Evolutionary conservation across 2,329 filamentous ascomycete genomes (phyloP).

Genomic region (Ophiostoma populinum): DNA sequence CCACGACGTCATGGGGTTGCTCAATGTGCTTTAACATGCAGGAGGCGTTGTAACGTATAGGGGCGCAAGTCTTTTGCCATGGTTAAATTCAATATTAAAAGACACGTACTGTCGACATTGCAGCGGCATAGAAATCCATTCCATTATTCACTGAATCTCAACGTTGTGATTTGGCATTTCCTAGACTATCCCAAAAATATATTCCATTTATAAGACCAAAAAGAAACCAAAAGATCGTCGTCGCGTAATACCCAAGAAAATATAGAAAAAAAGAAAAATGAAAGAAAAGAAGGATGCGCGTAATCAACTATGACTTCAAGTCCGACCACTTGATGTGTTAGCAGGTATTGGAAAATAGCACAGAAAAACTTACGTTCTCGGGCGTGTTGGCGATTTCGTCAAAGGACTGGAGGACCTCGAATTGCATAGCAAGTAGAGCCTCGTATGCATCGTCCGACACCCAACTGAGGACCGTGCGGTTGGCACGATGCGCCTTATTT

Average conservation of each 20-base stretch:
- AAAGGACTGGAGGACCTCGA: conserved; percentile 60
- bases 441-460: conserved; percentile 60
- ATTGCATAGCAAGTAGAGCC: conserved; percentile 61
- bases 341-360: neutral
- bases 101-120: no score
- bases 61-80: no score
- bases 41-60: no score
- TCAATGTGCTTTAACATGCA: no score
- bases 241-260: no score
- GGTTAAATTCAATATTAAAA: no score
- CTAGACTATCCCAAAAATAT: no score
- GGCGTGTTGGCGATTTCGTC: conserved; percentile 59
- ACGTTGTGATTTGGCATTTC: no score
- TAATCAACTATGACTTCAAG: neutral
- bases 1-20: no score
- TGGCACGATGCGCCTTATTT: conserved; percentile 61
- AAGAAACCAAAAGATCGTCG: conserved; percentile 1
- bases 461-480: conserved; percentile 61
- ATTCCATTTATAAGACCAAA: no score
- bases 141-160: no score
- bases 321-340: conserved; percentile 7
- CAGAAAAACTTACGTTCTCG: conserved; percentile 26
- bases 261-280: conserved; percentile 1
- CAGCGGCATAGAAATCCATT: no score
- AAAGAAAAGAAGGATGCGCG: neutral